Percentiles rank a stretch among this genome's conserved stretches.
phyloP scores from a whole-genome alignment of 2,329 filamentous ascomycete genomes.

The Colletotrichum sp. region DNA sequence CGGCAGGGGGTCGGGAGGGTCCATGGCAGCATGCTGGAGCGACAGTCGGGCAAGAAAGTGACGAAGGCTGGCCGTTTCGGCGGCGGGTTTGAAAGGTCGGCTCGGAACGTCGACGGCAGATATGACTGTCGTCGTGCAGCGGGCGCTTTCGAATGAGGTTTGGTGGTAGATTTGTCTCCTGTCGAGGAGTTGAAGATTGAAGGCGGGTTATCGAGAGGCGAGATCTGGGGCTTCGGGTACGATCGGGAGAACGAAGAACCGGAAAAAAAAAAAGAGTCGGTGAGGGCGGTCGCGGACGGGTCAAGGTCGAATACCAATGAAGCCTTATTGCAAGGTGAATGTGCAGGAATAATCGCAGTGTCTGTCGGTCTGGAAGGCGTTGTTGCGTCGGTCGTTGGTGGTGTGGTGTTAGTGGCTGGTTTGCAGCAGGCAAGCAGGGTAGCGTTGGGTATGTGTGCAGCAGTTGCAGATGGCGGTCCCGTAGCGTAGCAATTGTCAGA shows the following conservation, averaged over 20 bases:
- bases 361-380: background rate
- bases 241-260: background rate
- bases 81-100: background rate
- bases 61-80: background rate
- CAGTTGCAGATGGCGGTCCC: background rate
- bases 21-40: constrained; percentile 9
- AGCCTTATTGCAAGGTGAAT: background rate
- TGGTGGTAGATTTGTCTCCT: background rate
- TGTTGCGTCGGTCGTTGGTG: background rate
- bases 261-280: background rate
- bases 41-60: background rate
- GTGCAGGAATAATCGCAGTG: background rate
- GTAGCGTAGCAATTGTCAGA: background rate
- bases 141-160: background rate
- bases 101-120: background rate
- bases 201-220: background rate
- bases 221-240: background rate
- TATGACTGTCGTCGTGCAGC: background rate
- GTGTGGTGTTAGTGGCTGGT: constrained; percentile 5
- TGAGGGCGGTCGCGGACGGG: background rate
- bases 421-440: background rate
- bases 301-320: background rate
- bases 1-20: constrained; percentile 17
- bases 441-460: constrained; percentile 8
- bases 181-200: background rate